Evolutionary conservation across 2,329 filamentous ascomycete genomes (phyloP).

Genomic region (Myriangium duriaei): DNA sequence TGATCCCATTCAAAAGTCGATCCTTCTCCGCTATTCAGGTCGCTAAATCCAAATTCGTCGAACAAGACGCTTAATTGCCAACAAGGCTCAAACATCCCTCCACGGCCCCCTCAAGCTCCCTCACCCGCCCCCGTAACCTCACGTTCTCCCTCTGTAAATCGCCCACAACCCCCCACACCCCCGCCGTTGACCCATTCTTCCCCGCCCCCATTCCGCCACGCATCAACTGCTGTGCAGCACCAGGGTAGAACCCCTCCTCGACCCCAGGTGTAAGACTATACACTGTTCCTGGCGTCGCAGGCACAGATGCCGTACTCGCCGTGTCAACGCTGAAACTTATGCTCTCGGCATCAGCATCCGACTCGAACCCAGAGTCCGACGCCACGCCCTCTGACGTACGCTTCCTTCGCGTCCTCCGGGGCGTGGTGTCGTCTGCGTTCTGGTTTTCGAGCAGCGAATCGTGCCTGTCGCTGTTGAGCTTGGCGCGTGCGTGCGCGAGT

Average conservation of each 20-base stretch:
- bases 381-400: conserved; percentile 23
- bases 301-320: conserved; percentile 11
- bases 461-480: conserved; percentile 18
- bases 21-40: too few species aligned
- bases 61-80: too few species aligned
- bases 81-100: conserved; percentile 46
- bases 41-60: too few species aligned
- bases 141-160: conserved; percentile 44
- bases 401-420: conserved; percentile 15
- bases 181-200: conserved; percentile 11
- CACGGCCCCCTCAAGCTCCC: conserved; percentile 41
- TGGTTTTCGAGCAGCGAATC: conserved; percentile 5
- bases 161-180: conserved; percentile 42
- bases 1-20: too few species aligned
- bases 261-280: too few species aligned
- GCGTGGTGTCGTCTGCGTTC: conserved; percentile 13
- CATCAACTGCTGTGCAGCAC: too few species aligned
- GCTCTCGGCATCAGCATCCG: conserved; percentile 36
- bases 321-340: conserved; percentile 30
- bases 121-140: conserved; percentile 39
- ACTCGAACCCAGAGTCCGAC: conserved; percentile 48
- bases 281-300: conserved; percentile 22
- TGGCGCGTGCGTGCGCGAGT: conserved; percentile 33
- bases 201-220: conserved; percentile 9
- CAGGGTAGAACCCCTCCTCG: too few species aligned